phyloP scores from a whole-genome alignment of 345 rosid genomes.

The Eucalyptus tenuipes region DNA sequence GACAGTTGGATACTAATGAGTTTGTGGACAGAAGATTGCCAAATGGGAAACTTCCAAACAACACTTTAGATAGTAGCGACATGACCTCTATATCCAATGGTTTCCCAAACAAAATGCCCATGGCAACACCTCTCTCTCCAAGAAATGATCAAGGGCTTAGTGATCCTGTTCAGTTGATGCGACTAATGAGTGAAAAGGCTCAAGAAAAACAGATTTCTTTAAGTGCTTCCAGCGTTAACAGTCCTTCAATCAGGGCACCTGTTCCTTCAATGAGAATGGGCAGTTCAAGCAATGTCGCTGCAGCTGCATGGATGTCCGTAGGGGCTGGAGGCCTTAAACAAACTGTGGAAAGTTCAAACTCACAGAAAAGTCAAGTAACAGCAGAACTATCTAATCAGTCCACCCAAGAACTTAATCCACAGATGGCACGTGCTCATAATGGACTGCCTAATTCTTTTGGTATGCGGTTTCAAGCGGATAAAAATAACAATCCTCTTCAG shows the following conservation, averaged over 20 bases:
- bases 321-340: conserved; percentile 61
- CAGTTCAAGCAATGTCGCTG: conserved; percentile 47
- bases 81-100: conserved; percentile 22
- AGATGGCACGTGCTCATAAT: conserved; percentile 23
- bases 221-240: conserved; percentile 9
- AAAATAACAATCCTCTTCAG: conserved; percentile 39
- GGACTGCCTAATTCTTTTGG: conserved; percentile 35
- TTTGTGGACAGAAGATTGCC: conserved; percentile 27
- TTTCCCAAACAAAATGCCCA: conserved; percentile 27
- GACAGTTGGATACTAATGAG: conserved; percentile 25
- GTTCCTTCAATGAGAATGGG: conserved; percentile 32
- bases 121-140: conserved; percentile 20
- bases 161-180: conserved; percentile 62
- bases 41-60: conserved; percentile 29
- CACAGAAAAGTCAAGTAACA: conserved; percentile 34
- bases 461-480: conserved; percentile 40
- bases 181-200: conserved; percentile 36
- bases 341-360: conserved; percentile 21
- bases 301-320: conserved; percentile 86
- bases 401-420: conserved; percentile 39
- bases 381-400: conserved; percentile 59
- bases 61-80: conserved; percentile 15
- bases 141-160: conserved; percentile 31
- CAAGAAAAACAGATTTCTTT: conserved; percentile 41
- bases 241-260: conserved; percentile 13